These are phyloP conservation scores for Eremothecium coryli DNA, from an alignment of 1,139 yeast genomes.

Conservation along the genomic window DNA sequence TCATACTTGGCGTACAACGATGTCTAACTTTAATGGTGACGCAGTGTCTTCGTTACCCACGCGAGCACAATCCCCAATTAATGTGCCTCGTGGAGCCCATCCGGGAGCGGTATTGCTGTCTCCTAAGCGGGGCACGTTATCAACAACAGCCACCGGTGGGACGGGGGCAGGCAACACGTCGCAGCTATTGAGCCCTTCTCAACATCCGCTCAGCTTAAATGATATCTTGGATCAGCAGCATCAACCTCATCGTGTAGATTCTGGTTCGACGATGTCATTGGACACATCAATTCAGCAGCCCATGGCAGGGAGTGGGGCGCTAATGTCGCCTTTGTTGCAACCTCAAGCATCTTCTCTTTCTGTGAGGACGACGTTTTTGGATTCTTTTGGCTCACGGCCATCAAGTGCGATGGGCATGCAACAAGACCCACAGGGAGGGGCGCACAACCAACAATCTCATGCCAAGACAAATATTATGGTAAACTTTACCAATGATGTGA, in stretches of 20 bases:
- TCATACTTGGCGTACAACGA: too few relatives aligned
- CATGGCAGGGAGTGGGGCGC: conserved; percentile 21
- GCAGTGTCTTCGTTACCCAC: conserved; percentile 10
- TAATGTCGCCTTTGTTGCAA: conserved; percentile 20
- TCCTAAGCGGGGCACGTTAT: conserved; percentile 25
- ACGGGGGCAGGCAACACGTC: conserved; percentile 6
- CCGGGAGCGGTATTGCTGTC: conserved; percentile 34
- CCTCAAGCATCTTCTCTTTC: conserved; percentile 13
- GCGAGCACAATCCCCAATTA: conserved; percentile 13
- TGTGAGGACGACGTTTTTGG: conserved; percentile 13
- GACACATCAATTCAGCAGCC: conserved; percentile 9
- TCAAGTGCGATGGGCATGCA: conserved; percentile 25
- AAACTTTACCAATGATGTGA: conserved; percentile 39
- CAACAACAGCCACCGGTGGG: conserved; percentile 7
- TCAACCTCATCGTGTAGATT: conserved; percentile 12
- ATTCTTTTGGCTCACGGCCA: conserved; percentile 33
- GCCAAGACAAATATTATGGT: conserved; percentile 22
- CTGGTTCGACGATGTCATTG: conserved; percentile 5
- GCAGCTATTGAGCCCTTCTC: conserved; percentile 13
- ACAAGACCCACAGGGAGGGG: conserved; percentile 9
- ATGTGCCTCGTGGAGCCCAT: conserved; percentile 24
- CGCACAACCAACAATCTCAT: conserved; percentile 9
- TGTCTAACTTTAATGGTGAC: conserved; percentile 8
- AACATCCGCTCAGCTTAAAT: conserved; percentile 17
- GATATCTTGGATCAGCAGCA: conserved; percentile 21